Evolutionary conservation across 2,329 filamentous ascomycete genomes (phyloP).

Genomic region (Orbilia blumenaviensis): DNA sequence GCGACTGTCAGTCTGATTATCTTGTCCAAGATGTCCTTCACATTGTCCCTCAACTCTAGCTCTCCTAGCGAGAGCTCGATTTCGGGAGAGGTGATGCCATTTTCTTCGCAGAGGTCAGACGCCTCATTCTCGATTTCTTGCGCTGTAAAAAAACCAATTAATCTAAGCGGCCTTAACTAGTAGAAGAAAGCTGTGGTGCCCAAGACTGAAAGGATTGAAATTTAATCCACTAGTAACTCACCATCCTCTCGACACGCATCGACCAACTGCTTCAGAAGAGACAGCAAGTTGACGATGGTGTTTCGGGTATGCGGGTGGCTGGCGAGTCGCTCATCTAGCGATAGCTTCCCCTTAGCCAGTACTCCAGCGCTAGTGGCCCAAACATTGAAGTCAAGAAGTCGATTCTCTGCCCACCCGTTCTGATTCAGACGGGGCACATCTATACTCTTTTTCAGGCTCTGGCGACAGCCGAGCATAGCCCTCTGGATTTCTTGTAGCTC

Average conservation of each 20-base stretch:
- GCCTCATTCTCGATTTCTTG: too few relatives aligned
- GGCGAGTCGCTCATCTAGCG: slow-evolving; percentile 22
- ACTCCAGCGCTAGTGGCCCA: slow-evolving; percentile 32
- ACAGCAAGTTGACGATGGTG: slow-evolving; percentile 1
- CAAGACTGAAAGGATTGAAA: too few relatives aligned
- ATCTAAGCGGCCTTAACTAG: too few relatives aligned
- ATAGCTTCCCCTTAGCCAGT: slow-evolving; percentile 16
- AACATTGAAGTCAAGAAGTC: slow-evolving; percentile 32
- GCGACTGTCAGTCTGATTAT: slow-evolving; percentile 12
- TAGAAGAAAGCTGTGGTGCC: too few relatives aligned
- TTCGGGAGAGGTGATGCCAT: too few relatives aligned
- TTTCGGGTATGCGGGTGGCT: slow-evolving; percentile 13
- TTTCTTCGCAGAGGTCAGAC: too few relatives aligned
- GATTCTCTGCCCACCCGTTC: slow-evolving; percentile 36
- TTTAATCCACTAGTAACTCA: not conserved
- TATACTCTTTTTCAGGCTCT: not conserved
- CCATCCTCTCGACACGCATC: slow-evolving; percentile 12
- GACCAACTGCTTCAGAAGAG: slow-evolving; percentile 19
- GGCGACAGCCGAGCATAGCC: slow-evolving; percentile 20
- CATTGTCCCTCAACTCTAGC: not conserved
- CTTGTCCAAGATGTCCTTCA: not conserved
- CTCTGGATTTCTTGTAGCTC: not conserved
- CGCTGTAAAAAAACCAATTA: too few relatives aligned
- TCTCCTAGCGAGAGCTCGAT: too few relatives aligned
- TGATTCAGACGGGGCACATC: slow-evolving; percentile 18